Percentiles rank a stretch among this genome's conserved stretches.
Evolutionary conservation across 2,329 filamentous ascomycete species (phyloP).

Genomic region (Drechslerella dactyloides): DNA sequence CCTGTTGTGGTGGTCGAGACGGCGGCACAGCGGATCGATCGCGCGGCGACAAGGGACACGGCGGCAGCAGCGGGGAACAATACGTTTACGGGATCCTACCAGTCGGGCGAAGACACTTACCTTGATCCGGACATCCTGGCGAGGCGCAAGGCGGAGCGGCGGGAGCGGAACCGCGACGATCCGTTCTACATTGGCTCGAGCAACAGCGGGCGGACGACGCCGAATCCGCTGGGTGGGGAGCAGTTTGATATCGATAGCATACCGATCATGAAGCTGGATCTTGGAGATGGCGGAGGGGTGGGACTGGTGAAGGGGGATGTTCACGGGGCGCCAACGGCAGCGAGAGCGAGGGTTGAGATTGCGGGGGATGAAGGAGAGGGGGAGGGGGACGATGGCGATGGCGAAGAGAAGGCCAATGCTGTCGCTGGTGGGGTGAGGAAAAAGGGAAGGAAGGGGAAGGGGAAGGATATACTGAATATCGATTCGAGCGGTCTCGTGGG

Average conservation of each 20-base stretch:
- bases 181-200: constrained; percentile 80
- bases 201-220: constrained; percentile 52
- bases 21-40: constrained; percentile 52
- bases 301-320: constrained; percentile 51
- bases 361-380: constrained; percentile 76
- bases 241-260: constrained; percentile 92
- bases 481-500: constrained; percentile 81
- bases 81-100: constrained; percentile 62
- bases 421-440: constrained; percentile 51
- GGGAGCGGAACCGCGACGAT: constrained; percentile 85
- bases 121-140: constrained; percentile 76
- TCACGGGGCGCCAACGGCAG: constrained; percentile 57
- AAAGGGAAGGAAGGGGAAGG: constrained; percentile 66
- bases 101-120: constrained; percentile 70
- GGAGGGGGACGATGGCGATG: constrained; percentile 62
- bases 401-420: constrained; percentile 58
- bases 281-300: constrained; percentile 64
- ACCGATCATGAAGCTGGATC: constrained; percentile 89
- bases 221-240: constrained; percentile 59
- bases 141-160: constrained; percentile 74
- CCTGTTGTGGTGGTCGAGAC: constrained; percentile 39
- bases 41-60: constrained; percentile 45
- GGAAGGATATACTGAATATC: constrained; percentile 71
- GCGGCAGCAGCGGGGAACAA: constrained; percentile 14
- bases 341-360: constrained; percentile 70